Evolutionary conservation across 192 early-diverging fungal species (phyloP).

Genomic region (Gigaspora rosea): DNA sequence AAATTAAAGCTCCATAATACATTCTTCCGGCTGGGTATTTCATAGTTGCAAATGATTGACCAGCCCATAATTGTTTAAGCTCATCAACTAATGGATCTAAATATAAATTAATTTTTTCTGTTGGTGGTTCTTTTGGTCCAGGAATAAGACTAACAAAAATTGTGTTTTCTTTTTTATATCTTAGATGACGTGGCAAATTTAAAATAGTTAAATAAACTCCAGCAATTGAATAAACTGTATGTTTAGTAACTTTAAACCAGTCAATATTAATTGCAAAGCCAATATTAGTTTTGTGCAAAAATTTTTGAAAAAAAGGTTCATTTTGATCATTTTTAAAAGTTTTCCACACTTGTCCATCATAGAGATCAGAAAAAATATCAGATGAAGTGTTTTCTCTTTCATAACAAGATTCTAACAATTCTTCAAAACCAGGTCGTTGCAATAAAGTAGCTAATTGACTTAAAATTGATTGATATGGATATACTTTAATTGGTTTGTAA

Average conservation of each 20-base stretch:
- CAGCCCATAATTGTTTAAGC: conserved; percentile 10
- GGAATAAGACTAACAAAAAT: neutral
- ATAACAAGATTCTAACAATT: neutral
- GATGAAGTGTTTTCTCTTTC: too few relatives aligned
- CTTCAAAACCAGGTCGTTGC: neutral
- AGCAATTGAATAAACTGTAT: neutral
- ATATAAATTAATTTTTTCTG: conserved; percentile 9
- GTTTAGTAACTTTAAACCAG: neutral
- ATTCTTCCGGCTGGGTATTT: conserved; percentile 2
- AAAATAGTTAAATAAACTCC: conserved; percentile 2
- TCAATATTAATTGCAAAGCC: conserved; percentile 11
- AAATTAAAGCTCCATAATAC: conserved; percentile 3
- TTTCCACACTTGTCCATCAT: too few relatives aligned
- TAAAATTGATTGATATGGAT: neutral
- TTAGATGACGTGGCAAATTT: neutral
- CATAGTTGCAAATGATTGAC: neutral
- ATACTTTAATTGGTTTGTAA: neutral
- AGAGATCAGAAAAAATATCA: too few relatives aligned
- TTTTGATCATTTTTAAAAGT: too few relatives aligned
- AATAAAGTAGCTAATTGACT: neutral
- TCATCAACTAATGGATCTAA: conserved; percentile 7
- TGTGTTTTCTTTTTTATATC: neutral
- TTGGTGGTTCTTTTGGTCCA: neutral
- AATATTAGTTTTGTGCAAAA: neutral
- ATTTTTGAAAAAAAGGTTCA: too few relatives aligned